phyloP scores from a whole-genome alignment of 1,139 yeast genomes.

The Blastobotrys persicus region DNA sequence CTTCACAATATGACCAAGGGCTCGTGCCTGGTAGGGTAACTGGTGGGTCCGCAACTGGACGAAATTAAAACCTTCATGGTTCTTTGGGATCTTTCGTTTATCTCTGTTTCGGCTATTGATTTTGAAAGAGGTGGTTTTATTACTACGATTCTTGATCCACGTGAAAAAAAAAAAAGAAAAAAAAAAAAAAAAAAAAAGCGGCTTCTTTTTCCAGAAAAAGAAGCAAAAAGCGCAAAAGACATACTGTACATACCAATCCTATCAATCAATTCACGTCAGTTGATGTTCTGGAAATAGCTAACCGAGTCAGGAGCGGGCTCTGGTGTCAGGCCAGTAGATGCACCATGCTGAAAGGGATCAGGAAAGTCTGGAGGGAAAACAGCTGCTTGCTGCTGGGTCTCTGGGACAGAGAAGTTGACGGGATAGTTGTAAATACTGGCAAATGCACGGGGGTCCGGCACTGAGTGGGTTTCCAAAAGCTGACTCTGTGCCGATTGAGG shows the following conservation, averaged over 20 bases:
- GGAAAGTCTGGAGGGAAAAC: slow-evolving; percentile 17
- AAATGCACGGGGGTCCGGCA: slow-evolving; percentile 4
- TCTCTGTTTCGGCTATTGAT: too few species aligned
- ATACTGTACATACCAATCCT: not conserved
- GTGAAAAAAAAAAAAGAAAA: too few species aligned
- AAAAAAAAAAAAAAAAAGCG: too few species aligned
- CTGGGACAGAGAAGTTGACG: not conserved
- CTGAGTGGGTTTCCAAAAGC: slow-evolving; percentile 16
- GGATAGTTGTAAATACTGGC: slow-evolving; percentile 7
- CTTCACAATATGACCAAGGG: too few species aligned
- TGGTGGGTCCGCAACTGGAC: too few species aligned
- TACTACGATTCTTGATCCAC: too few species aligned
- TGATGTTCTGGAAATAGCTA: slow-evolving; percentile 1
- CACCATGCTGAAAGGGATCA: slow-evolving; percentile 16
- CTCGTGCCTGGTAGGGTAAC: too few species aligned
- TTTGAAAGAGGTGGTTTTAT: too few species aligned
- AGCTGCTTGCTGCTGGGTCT: slow-evolving; percentile 12
- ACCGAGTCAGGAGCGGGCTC: slow-evolving; percentile 16
- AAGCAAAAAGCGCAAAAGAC: not conserved
- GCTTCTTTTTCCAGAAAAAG: not conserved
- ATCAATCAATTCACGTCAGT: not conserved
- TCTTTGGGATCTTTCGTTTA: too few species aligned
- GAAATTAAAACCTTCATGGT: too few species aligned
- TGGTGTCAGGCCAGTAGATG: slow-evolving; percentile 18
- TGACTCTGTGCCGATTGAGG: slow-evolving; percentile 30